A percentile compares a stretch with the other conserved stretches of the same genome.
Conservation (phyloP, 2,329 filamentous ascomycete species). For the Calonectria leucothoes region DNA sequence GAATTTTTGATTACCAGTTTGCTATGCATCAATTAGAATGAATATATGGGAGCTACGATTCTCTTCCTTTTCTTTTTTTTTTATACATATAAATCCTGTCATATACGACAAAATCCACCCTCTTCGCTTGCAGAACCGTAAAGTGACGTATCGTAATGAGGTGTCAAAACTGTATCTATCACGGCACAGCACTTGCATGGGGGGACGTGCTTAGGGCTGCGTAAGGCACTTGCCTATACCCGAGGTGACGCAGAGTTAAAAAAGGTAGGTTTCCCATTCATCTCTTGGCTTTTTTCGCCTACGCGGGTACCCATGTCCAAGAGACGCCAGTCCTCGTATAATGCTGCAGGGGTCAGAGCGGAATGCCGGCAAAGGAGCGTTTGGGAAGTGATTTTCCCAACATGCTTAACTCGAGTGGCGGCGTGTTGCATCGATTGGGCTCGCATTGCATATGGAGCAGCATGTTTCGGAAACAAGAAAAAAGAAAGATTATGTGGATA, state of each 20-base stretch:
- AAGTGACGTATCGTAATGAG: background rate
- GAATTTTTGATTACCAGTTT: slow-evolving; percentile 3
- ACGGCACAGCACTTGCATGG: background rate
- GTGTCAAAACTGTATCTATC: background rate
- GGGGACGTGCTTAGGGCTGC: background rate
- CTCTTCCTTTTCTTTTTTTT: background rate
- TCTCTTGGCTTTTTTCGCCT: background rate
- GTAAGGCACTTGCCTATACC: background rate
- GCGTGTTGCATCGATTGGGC: background rate
- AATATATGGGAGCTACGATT: background rate
- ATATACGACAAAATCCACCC: background rate
- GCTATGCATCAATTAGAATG: slow-evolving; percentile 1
- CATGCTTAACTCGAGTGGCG: background rate
- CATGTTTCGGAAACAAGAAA: background rate
- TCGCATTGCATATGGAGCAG: background rate
- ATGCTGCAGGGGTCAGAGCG: background rate
- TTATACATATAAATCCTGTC: too few relatives aligned
- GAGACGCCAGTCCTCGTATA: background rate
- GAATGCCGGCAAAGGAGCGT: background rate
- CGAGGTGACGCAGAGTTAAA: background rate
- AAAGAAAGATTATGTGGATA: too few relatives aligned
- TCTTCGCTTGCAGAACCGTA: background rate
- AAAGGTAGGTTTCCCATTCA: background rate
- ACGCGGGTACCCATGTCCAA: background rate
- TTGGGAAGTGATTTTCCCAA: background rate